These are phyloP conservation scores for Cyclotella atomus DNA, from an alignment of 108 stramenopile genomes.

Conservation along the genomic window DNA sequence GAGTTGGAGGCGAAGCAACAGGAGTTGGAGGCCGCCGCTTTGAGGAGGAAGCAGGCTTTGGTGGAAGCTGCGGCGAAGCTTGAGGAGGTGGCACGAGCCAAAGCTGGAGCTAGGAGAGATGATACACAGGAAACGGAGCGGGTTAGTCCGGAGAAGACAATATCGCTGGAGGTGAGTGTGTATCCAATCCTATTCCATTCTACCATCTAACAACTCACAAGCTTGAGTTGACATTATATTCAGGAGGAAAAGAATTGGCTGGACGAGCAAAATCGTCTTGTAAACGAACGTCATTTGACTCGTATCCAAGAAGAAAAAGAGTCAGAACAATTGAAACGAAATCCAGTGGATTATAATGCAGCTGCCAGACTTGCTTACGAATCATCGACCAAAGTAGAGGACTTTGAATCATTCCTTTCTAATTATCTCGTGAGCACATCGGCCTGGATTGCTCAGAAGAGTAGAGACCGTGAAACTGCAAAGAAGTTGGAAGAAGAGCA, in stretches of 20 bases:
- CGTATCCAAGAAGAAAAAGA: neutral
- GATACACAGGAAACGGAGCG: slow-evolving; percentile 9
- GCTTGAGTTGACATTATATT: neutral
- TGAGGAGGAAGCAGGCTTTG: slow-evolving; percentile 6
- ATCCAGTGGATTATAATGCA: slow-evolving; percentile 31
- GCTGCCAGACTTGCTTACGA: slow-evolving; percentile 35
- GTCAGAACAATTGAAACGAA: neutral
- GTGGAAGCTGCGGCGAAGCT: slow-evolving; percentile 7
- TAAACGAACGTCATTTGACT: neutral
- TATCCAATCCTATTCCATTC: no score
- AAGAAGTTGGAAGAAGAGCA: slow-evolving; percentile 13
- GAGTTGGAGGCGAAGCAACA: neutral
- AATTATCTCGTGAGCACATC: slow-evolving; percentile 5
- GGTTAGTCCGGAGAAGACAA: neutral
- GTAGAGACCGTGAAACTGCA: slow-evolving; percentile 1
- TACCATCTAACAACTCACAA: no score
- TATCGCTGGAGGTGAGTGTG: neutral
- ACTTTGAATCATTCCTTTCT: slow-evolving; percentile 21
- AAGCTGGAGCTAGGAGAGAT: neutral
- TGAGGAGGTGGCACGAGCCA: neutral
- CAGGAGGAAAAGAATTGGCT: slow-evolving; percentile 3
- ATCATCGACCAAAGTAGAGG: slow-evolving; percentile 2
- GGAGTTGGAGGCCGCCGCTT: slow-evolving; percentile 8
- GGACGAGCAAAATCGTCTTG: slow-evolving; percentile 12
- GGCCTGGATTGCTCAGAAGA: slow-evolving; percentile 22